Conservation (phyloP, 2,329 filamentous ascomycete genomes). For the Penicillium sp. region DNA sequence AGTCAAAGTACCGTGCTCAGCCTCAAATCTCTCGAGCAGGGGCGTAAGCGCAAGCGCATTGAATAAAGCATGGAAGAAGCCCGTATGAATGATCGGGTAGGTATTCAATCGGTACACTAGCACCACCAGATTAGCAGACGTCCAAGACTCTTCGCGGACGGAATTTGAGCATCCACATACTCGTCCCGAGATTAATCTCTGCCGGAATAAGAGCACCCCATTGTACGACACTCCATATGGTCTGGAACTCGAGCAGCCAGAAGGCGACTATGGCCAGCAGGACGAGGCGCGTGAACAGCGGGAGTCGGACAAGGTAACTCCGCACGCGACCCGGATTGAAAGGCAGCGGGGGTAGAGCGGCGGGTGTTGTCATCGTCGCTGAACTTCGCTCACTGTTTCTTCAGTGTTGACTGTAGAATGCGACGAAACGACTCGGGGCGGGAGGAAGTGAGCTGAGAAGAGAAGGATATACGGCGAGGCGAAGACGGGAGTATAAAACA, state of each 20-base stretch:
- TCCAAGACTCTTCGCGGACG: not conserved
- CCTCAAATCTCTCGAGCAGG: conserved; percentile 89
- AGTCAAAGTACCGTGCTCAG: conserved; percentile 84
- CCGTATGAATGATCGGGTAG: conserved; percentile 80
- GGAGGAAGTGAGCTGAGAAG: not conserved
- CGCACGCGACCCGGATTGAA: conserved; percentile 72
- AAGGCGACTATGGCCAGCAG: conserved; percentile 63
- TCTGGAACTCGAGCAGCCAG: conserved; percentile 66
- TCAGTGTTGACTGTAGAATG: not conserved
- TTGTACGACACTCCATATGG: conserved; percentile 66
- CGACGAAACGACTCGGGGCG: not conserved
- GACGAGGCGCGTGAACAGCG: conserved; percentile 75
- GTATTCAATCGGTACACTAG: conserved; percentile 89
- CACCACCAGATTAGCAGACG: conserved; percentile 4
- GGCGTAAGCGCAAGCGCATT: conserved; percentile 79
- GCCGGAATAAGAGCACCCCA: conserved; percentile 78
- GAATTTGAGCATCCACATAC: conserved; percentile 62
- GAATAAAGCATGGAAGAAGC: conserved; percentile 73
- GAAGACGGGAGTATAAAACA: not conserved
- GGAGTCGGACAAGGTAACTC: conserved; percentile 79
- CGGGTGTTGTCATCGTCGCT: conserved; percentile 43
- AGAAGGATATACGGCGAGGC: not conserved
- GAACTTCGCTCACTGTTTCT: not conserved
- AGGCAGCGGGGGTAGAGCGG: conserved; percentile 51
- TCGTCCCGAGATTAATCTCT: conserved; percentile 65